Evolutionary conservation across 2,329 filamentous ascomycete genomes (phyloP), one percentile per base, ranked within the genome.

Genomic region (Diplocarpon mali): DNA sequence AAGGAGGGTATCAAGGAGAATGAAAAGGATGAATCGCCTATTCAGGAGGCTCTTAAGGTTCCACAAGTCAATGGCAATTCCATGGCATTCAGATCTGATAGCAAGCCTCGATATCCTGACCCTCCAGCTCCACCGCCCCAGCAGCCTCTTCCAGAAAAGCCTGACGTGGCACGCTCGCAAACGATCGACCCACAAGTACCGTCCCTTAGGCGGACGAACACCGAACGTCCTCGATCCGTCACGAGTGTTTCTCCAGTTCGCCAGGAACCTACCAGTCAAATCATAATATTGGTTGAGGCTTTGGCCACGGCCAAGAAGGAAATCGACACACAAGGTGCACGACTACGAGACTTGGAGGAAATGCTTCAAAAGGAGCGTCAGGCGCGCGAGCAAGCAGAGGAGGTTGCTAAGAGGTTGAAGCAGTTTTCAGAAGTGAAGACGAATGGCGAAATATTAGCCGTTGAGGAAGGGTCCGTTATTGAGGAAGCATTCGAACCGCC

Each of bases 71-170:
- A 70, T 48, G 68, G 67, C 38, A 62, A 64, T 28, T 63, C 64
- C 8, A 67, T 69, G 52, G 63, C 67, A 46, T 65, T 69, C 38
- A 82, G 86, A 53, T 67, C 78, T 15, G 88, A 95, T 58, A 69
- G 80, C 34, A 90, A 92, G 57, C 77, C 85, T 4, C 77, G 88
- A 42, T 96, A 95, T 62, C 92, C 86, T 1, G 89, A 95, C 46
- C 90, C 90, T 40, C 90, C 90, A 3, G 90, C 89, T 16, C 90
- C 90, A 7, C 90, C 90, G 20, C 90, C 90, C 24, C 88, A 94
- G 55, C 89, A 94, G 56, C 90, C 90, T 12, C 69, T 96, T 5
- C 90, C 90, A 1, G 89, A 95, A 61, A 95, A 95, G 62, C 90
- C 90, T 0, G 87, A 94, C 63, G 77, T 74, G 13, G 69, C 64